Evolutionary conservation across 1,284 basidiomycete genomes (phyloP), one percentile per base, ranked within the genome.

Genomic region (Takashimella koratensis): DNA sequence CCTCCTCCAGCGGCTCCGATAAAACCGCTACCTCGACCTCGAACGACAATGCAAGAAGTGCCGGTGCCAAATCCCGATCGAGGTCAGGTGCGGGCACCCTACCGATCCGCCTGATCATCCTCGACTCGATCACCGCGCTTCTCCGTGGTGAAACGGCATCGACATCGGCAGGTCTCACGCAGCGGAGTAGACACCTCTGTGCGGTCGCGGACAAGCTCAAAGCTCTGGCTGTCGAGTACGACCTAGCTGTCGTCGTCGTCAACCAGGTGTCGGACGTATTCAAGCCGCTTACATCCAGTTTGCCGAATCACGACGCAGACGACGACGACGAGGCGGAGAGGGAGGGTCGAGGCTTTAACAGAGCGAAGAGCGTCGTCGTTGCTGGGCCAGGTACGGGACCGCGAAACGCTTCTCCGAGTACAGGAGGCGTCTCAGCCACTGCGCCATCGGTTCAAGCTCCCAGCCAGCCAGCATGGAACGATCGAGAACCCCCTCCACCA

Each of bases 231-330:
- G 77, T 76, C 58, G 78, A 75, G 53, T 79, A 86, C 63, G 76
- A 79, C 30, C 70, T 94, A 22, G 88, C 89, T 0, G 78, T 95
- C 26, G 76, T 95, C 23, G 84, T 94, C 39, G 76, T 96, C 44
- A 95, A 94, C 72, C 88, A 92, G 71, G 89, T 93, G 2, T 79
- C 84, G n/a, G 87, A 91, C 64, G 83, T 83, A 5, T 85, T 90
- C 57, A 52, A 59, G 26, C 47, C 49, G 13, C 47, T 30, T 26
- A 43, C 47, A 25, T 36, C 44, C 20, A 44, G 43, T 6, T 41
- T 47, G 30, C 16, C 30, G 16, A 36, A 8, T 8, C 8, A 16
- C 30, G 10, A 36, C 10, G 16, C 8, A 8, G 30, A 36, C 16
- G 16, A 8, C 16, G 10, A 36, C 8, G 16, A 8, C 30, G 30